Percentiles rank a stretch among this genome's conserved stretches.
These are phyloP conservation scores for Pythium sukuiense DNA, from an alignment of 352 stramenopile species.

Conservation along the genomic window DNA sequence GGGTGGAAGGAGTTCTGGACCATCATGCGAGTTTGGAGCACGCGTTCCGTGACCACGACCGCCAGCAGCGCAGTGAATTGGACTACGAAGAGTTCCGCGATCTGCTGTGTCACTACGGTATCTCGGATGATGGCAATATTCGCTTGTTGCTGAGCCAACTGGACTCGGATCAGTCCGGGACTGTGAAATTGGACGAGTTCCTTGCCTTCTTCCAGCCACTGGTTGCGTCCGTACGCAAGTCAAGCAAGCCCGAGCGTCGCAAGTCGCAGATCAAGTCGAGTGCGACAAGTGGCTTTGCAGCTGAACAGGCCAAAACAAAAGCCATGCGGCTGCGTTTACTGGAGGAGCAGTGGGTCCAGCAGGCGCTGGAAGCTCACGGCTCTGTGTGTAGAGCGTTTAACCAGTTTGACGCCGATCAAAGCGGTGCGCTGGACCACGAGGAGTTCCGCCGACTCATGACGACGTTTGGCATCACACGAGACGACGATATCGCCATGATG, in stretches of 20 bases:
- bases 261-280: conserved; percentile 4
- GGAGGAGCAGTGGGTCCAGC: conserved; percentile 54
- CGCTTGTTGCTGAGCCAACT: conserved; percentile 45
- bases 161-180: conserved; percentile 49
- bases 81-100: conserved; percentile 62
- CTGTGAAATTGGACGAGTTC: conserved; percentile 57
- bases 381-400: conserved; percentile 43
- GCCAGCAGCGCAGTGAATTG: conserved; percentile 34
- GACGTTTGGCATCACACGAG: conserved; percentile 45
- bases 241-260: not conserved
- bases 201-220: conserved; percentile 51
- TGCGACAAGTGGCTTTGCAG: not conserved
- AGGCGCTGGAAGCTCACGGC: conserved; percentile 32
- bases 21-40: conserved; percentile 43
- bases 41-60: conserved; percentile 49
- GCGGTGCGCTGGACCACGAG: conserved; percentile 40
- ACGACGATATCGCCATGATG: conserved; percentile 45
- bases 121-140: conserved; percentile 51
- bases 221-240: conserved; percentile 22
- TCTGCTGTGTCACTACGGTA: conserved; percentile 50
- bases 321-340: conserved; percentile 31
- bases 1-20: conserved; percentile 44
- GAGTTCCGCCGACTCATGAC: conserved; percentile 52
- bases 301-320: conserved; percentile 28
- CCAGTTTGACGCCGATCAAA: conserved; percentile 43